Evolutionary conservation across 371 early-diverging fungal species (phyloP), one percentile per base, ranked within the genome.

Genomic region (Zychaea mexicana): DNA sequence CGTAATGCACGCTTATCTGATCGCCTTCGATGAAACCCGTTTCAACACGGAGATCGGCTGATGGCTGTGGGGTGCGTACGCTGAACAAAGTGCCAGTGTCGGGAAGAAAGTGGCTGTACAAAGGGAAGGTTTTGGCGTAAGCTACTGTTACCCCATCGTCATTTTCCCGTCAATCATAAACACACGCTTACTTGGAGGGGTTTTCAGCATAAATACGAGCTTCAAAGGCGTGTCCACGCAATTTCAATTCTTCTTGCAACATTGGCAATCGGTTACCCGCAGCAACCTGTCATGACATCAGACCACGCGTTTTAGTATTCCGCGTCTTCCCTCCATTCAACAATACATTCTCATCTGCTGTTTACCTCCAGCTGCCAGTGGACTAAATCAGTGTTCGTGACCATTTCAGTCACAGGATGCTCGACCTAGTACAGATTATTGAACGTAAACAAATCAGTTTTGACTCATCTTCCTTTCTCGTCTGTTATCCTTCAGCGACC

Each of bases 161-260:
- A n/a, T n/a, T n/a, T n/a, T n/a, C n/a, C n/a, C n/a, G n/a, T n/a
- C n/a, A n/a, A n/a, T n/a, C n/a, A n/a, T n/a, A n/a, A n/a, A 26
- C 6, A 57, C 30, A 32, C 24, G 33, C 72, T 77, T 87, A 90
- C 85, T 91, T 91, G 42, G 81, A 85, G 1, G 98, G 96, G 73
- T 96, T 95, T 83, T 99, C 99, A 38, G 99, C 99, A 74, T 97
- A 98, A 60, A 99, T 93, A 72, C 99, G 91, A 1, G 98, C 95
- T 77, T 97, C 99, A 65, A 99, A 96, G 12, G 98, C 96, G 74
- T 96, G 96, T 17, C 96, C 97, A 39, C 84, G 74, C 61, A 90
- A 75, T 36, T 71, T 63, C 24, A 96, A 75, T 33, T 94, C 87
- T 21, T 87, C 70, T 75, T 96, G 96, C 13, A 74, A 73, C 67